Percentiles rank a stretch among this genome's conserved stretches.
Evolutionary conservation across 75 land plant genomes (phyloP).

Genomic region (Selaginella tamariscina): DNA sequence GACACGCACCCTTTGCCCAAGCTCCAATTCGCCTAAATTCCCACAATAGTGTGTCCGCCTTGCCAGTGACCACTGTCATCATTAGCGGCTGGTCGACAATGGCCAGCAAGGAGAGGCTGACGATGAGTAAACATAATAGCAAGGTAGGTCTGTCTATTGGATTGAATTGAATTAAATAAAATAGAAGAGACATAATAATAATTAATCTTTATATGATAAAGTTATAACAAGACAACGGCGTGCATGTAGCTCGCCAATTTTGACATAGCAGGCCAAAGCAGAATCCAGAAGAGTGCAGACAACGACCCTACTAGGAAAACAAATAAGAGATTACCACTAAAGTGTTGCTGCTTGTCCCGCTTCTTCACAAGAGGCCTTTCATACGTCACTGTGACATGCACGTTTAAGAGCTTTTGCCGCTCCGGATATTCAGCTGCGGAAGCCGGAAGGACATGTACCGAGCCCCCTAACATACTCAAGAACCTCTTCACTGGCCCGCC

Average conservation of each 20-base stretch:
- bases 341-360: neutral
- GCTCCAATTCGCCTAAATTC: constrained; percentile 34
- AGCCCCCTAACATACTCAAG: neutral
- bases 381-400: neutral
- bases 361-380: neutral
- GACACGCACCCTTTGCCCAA: constrained; percentile 60
- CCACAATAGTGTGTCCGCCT: constrained; percentile 59
- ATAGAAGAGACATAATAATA: too few relatives aligned
- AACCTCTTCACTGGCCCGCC: neutral
- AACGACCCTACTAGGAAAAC: neutral
- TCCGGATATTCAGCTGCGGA: neutral
- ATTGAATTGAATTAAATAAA: too few relatives aligned
- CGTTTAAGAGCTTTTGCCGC: neutral
- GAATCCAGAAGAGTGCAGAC: neutral
- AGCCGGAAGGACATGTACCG: neutral
- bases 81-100: too few relatives aligned
- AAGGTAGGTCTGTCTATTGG: too few relatives aligned
- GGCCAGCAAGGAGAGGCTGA: too few relatives aligned
- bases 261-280: neutral
- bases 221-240: neutral
- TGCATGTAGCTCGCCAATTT: neutral
- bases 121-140: too few relatives aligned
- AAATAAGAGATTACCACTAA: neutral
- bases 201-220: too few relatives aligned
- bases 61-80: too few relatives aligned